A percentile compares a stretch with the other conserved stretches of the same genome.
phyloP scores from a whole-genome alignment of 805 yeast species.

The Scheffersomyces amazonensis region DNA sequence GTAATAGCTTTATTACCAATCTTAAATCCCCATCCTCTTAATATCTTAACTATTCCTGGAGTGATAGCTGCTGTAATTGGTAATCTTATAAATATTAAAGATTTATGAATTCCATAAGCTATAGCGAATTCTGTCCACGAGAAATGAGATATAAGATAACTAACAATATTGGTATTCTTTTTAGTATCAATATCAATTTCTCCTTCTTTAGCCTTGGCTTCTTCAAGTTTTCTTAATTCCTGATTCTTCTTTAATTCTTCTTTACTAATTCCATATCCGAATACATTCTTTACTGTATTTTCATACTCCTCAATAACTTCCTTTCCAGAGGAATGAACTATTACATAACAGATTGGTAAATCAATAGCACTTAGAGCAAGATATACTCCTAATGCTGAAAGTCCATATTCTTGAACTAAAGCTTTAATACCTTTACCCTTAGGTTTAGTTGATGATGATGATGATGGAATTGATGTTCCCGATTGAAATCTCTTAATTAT shows the following conservation, averaged over 20 bases:
- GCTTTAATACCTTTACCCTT: conserved; percentile 53
- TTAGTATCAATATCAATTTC: conserved; percentile 12
- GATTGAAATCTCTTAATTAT: conserved; percentile 16
- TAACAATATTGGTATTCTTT: conserved; percentile 7
- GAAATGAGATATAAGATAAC: conserved; percentile 27
- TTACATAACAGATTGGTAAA: conserved; percentile 74
- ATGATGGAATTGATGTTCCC: conserved; percentile 8
- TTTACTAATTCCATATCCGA: conserved; percentile 60
- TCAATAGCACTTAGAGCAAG: conserved; percentile 71
- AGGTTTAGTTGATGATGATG: conserved; percentile 9
- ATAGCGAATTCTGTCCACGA: conserved; percentile 81
- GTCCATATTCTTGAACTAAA: conserved; percentile 83
- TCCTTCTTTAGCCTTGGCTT: conserved; percentile 18
- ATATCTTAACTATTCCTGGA: conserved; percentile 65
- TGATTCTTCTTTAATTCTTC: conserved; percentile 37
- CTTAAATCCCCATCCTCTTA: conserved; percentile 78
- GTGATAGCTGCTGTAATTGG: conserved; percentile 93
- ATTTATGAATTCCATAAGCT: conserved; percentile 92
- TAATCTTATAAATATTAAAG: conserved; percentile 75
- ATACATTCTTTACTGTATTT: conserved; percentile 51
- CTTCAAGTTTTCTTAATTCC: conserved; percentile 29
- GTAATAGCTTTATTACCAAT: conserved; percentile 51
- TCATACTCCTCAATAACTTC: conserved; percentile 73
- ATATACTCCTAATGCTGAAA: conserved; percentile 86
- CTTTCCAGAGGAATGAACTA: conserved; percentile 86